Evolutionary conservation across 1,284 basidiomycete genomes (phyloP).

Genomic region (Earliella scabrosa): DNA sequence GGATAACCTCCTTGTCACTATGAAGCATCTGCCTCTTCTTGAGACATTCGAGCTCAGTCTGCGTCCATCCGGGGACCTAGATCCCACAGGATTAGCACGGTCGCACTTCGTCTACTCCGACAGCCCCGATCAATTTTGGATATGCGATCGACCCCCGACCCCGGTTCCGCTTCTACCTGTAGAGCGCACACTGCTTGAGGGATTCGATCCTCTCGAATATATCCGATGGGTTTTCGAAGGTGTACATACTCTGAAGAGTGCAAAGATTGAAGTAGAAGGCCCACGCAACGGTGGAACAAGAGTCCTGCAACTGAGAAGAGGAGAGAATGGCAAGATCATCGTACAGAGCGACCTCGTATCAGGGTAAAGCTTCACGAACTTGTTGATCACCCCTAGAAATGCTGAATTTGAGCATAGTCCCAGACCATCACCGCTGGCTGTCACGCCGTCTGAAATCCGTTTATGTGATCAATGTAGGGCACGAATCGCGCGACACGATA

Average conservation of each 20-base stretch:
- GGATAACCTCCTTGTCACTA: background rate
- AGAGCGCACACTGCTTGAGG: background rate
- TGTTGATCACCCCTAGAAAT: no score
- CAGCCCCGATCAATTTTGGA: no score
- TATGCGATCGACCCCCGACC: background rate
- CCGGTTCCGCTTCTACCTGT: background rate
- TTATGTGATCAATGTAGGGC: no score
- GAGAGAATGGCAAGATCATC: background rate
- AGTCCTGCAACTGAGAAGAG: background rate
- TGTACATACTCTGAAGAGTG: background rate
- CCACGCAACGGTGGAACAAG: background rate
- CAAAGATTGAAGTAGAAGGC: background rate
- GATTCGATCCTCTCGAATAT: background rate
- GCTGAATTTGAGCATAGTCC: no score
- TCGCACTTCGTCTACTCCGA: no score
- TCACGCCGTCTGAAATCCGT: no score
- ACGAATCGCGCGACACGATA: no score
- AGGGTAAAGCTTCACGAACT: no score
- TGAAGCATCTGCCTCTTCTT: background rate
- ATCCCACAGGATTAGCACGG: no score
- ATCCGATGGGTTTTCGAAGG: background rate
- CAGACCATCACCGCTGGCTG: no score
- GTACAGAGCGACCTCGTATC: background rate
- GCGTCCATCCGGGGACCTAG: background rate
- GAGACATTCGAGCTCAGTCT: background rate